Conservation (phyloP, 2,329 filamentous ascomycete species). For the Blastomyces silverae region DNA sequence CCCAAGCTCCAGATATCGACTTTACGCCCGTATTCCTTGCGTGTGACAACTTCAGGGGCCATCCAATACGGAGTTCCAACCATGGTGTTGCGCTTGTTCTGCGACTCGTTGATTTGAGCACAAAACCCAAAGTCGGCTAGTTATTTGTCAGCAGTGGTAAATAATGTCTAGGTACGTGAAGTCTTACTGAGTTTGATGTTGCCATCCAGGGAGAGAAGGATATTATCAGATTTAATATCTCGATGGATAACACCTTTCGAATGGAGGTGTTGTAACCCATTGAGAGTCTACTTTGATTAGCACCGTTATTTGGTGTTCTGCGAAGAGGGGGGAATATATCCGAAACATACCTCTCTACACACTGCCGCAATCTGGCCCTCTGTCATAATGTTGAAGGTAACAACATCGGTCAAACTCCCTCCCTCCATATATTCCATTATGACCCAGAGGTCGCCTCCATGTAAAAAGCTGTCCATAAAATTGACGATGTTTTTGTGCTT, state of each 20-base stretch:
- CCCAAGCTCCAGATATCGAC: constrained; percentile 98
- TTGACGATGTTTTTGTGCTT: constrained; percentile 98
- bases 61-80: constrained; percentile 99
- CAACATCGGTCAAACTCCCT: constrained; percentile 92
- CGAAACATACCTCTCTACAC: constrained; percentile 64
- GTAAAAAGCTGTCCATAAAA: constrained; percentile 94
- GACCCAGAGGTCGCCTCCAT: constrained; percentile 88
- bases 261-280: constrained; percentile 88
- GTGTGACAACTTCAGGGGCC: constrained; percentile 94
- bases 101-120: constrained; percentile 93
- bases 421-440: constrained; percentile 99
- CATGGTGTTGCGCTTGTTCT: constrained; percentile 98
- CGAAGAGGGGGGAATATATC: not conserved
- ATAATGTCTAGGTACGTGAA: constrained; percentile 15
- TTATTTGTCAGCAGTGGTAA: constrained; percentile 23
- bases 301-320: constrained; percentile 20
- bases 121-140: constrained; percentile 98
- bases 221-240: constrained; percentile 99
- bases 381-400: constrained; percentile 99
- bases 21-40: constrained; percentile 96
- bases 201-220: constrained; percentile 84
- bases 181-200: constrained; percentile 92
- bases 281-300: constrained; percentile 55
- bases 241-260: constrained; percentile 97
- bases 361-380: constrained; percentile 96